Conservation (phyloP, 2,329 filamentous ascomycete genomes). For the Trematosphaeria pertusa region DNA sequence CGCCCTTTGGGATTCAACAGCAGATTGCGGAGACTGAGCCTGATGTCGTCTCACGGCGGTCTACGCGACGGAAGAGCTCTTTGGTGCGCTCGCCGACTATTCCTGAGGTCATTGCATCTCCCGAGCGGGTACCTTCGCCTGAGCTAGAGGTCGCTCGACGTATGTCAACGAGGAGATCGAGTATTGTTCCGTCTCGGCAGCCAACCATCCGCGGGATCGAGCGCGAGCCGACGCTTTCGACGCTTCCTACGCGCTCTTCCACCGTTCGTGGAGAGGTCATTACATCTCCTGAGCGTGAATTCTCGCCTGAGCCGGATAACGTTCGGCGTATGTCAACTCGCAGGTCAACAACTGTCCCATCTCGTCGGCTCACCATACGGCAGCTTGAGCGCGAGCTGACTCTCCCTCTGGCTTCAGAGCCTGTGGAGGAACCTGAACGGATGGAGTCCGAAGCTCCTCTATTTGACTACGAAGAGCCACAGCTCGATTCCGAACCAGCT, state of each 20-base stretch:
- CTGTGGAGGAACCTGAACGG: neutral
- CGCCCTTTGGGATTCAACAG: neutral
- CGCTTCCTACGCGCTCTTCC: neutral
- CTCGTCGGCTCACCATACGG: neutral
- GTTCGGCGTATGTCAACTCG: neutral
- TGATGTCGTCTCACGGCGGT: neutral
- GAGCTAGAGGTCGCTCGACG: neutral
- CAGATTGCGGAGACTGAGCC: neutral
- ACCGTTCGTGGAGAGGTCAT: neutral
- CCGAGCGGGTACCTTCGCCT: neutral
- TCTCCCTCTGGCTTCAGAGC: neutral
- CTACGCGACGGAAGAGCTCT: neutral
- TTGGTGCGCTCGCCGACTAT: neutral
- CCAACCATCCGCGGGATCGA: neutral
- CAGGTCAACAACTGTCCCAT: neutral
- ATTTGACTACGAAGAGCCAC: too few relatives aligned
- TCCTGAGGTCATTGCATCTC: neutral
- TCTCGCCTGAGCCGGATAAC: neutral
- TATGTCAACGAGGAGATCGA: neutral
- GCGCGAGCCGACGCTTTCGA: neutral
- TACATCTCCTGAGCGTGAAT: neutral
- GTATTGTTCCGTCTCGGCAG: conserved; percentile 2
- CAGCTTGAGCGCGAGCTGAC: neutral
- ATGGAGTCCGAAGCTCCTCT: too few relatives aligned
- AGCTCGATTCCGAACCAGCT: too few relatives aligned